Evolutionary conservation across 2,329 filamentous ascomycete genomes (phyloP).

Genomic region (Gyromitra esculenta): DNA sequence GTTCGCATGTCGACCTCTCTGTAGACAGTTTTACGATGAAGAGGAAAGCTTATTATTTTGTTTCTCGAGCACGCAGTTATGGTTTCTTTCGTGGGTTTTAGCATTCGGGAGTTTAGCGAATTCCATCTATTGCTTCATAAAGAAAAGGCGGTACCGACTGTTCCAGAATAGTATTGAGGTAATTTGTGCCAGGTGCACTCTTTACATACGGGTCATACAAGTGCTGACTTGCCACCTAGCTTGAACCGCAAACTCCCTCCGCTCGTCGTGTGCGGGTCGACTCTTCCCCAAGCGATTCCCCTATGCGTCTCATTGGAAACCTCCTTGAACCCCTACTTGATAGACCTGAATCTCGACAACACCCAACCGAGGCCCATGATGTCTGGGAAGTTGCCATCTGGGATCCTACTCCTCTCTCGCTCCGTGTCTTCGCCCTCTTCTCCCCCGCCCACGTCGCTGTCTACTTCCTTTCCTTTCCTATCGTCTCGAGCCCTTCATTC

Average conservation of each 20-base stretch:
- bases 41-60: slow-evolving; percentile 42
- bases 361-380: slow-evolving; percentile 78
- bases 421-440: slow-evolving; percentile 88
- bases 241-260: slow-evolving; percentile 79
- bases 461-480: slow-evolving; percentile 87
- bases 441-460: slow-evolving; percentile 92
- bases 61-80: slow-evolving; percentile 44
- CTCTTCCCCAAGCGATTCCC: slow-evolving; percentile 81
- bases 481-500: slow-evolving; percentile 60
- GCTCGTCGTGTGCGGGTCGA: slow-evolving; percentile 88
- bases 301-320: slow-evolving; percentile 76
- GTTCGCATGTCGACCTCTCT: slow-evolving; percentile 34
- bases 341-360: slow-evolving; percentile 44
- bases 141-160: slow-evolving; percentile 85
- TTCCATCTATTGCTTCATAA: slow-evolving; percentile 80
- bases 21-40: slow-evolving; percentile 21
- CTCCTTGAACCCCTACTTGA: slow-evolving; percentile 68
- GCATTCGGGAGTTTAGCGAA: slow-evolving; percentile 73
- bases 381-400: slow-evolving; percentile 96
- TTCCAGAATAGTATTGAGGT: slow-evolving; percentile 85
- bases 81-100: slow-evolving; percentile 50
- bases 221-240: slow-evolving; percentile 54
- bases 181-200: neutral
- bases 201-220: neutral
- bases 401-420: slow-evolving; percentile 86